A percentile compares a stretch with the other conserved stretches of the same genome.
These are phyloP conservation scores for Thielaviopsis populi DNA, from an alignment of 2,329 filamentous ascomycete genomes.

Conservation along the genomic window DNA sequence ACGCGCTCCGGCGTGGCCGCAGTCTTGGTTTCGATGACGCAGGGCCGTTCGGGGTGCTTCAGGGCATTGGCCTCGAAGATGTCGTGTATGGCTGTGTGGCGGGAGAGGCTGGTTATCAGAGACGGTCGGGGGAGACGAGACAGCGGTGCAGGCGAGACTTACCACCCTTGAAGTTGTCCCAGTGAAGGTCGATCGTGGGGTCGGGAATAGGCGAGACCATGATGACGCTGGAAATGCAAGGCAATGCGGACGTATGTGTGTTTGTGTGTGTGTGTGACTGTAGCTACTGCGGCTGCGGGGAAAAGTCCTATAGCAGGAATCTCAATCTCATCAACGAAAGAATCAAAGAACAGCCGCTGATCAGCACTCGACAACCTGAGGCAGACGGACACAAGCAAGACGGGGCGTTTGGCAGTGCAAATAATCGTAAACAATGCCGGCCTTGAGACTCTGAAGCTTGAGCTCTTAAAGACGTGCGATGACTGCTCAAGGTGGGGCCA, in stretches of 20 bases:
- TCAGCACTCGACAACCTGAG: conserved; percentile 10
- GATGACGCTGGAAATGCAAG: neutral
- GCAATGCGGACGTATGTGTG: neutral
- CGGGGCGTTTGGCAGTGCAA: neutral
- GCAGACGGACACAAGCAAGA: neutral
- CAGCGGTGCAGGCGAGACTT: conserved; percentile 7
- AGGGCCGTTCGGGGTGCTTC: conserved; percentile 45
- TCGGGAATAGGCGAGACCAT: conserved; percentile 34
- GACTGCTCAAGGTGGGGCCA: conserved; percentile 2
- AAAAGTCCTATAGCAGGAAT: neutral
- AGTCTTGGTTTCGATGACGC: conserved; percentile 35
- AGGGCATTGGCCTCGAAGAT: conserved; percentile 53
- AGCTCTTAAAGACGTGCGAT: neutral
- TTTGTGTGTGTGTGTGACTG: neutral
- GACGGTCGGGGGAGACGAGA: neutral
- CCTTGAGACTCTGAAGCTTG: neutral
- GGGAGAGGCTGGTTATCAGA: neutral
- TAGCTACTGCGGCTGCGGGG: neutral
- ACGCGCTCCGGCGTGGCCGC: conserved; percentile 36
- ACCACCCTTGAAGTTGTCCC: conserved; percentile 45
- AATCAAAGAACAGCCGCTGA: neutral
- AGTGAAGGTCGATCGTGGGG: conserved; percentile 51
- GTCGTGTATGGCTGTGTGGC: conserved; percentile 45
- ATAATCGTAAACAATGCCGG: neutral
- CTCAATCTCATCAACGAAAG: no score